These are phyloP conservation scores for Candida palmyrensis DNA, from an alignment of 805 yeast genomes.

Conservation along the genomic window DNA sequence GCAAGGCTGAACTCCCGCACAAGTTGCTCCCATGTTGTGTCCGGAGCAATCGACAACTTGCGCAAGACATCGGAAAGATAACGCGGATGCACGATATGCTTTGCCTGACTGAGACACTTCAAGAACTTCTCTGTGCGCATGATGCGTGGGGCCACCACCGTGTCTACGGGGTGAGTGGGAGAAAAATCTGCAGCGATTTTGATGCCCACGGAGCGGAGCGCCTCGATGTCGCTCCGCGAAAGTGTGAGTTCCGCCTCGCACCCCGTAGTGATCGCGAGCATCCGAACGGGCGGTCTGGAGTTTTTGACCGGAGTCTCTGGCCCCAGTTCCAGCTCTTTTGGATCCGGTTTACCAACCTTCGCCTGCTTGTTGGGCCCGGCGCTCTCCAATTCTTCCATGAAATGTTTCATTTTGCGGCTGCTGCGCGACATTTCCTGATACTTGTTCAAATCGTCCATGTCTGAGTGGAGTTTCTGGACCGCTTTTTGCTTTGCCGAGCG, in stretches of 20 bases:
- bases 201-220: constrained; percentile 54
- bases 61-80: constrained; percentile 44
- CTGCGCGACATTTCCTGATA: constrained; percentile 50
- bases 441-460: constrained; percentile 62
- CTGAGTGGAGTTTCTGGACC: constrained; percentile 56
- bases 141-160: constrained; percentile 74
- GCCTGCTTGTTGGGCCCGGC: constrained; percentile 10
- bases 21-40: constrained; percentile 10
- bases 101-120: constrained; percentile 55
- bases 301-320: constrained; percentile 6
- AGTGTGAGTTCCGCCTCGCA: constrained; percentile 45
- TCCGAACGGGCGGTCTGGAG: constrained; percentile 25
- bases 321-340: constrained; percentile 4
- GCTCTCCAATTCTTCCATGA: constrained; percentile 30
- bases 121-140: constrained; percentile 85
- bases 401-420: constrained; percentile 33
- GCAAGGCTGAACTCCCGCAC: constrained; percentile 18
- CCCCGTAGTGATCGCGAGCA: constrained; percentile 59
- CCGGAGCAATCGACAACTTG: constrained; percentile 4
- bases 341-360: constrained; percentile 1
- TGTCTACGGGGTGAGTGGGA: constrained; percentile 34
- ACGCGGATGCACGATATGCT: constrained; percentile 50
- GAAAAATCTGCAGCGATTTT: constrained; percentile 40
- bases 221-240: constrained; percentile 35
- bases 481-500: constrained; percentile 67